These are phyloP conservation scores for Ogataea trehaloabstinens DNA, from an alignment of 805 yeast species.

Conservation along the genomic window DNA sequence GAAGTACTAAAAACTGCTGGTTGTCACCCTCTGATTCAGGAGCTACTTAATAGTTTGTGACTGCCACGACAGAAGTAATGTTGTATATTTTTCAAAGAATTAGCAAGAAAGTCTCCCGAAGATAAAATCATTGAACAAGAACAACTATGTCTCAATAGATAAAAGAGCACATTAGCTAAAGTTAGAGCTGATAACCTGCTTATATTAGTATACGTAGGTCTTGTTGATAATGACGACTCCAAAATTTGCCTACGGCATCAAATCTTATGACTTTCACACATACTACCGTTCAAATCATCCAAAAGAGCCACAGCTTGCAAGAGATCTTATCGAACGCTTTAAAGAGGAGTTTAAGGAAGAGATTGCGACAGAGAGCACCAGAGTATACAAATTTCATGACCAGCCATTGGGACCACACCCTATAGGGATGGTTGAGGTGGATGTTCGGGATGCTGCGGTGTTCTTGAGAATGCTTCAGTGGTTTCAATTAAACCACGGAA, in stretches of 20 bases:
- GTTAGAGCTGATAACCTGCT: no score
- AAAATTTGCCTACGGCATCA: constrained; percentile 20
- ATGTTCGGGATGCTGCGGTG: constrained; percentile 44
- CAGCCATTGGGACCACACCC: constrained; percentile 60
- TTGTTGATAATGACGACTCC: background rate
- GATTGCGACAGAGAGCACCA: constrained; percentile 37
- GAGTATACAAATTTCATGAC: constrained; percentile 46
- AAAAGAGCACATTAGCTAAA: no score
- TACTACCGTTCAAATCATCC: constrained; percentile 42
- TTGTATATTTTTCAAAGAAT: constrained; percentile 5
- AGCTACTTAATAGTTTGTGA: constrained; percentile 6
- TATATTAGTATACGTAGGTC: no score
- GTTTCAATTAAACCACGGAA: constrained; percentile 52
- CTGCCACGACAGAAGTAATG: constrained; percentile 4
- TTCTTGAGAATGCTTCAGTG: constrained; percentile 46
- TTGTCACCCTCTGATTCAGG: constrained; percentile 18
- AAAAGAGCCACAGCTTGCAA: constrained; percentile 35
- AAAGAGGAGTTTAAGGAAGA: constrained; percentile 13
- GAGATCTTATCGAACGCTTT: constrained; percentile 23
- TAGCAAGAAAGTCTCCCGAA: no score
- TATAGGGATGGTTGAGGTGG: constrained; percentile 56
- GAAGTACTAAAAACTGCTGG: constrained; percentile 1
- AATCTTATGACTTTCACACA: constrained; percentile 55
- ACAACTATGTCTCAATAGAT: no score
- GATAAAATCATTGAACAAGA: no score